phyloP scores from a whole-genome alignment of 1,284 basidiomycete species.

The Ganoderma lucidum region DNA sequence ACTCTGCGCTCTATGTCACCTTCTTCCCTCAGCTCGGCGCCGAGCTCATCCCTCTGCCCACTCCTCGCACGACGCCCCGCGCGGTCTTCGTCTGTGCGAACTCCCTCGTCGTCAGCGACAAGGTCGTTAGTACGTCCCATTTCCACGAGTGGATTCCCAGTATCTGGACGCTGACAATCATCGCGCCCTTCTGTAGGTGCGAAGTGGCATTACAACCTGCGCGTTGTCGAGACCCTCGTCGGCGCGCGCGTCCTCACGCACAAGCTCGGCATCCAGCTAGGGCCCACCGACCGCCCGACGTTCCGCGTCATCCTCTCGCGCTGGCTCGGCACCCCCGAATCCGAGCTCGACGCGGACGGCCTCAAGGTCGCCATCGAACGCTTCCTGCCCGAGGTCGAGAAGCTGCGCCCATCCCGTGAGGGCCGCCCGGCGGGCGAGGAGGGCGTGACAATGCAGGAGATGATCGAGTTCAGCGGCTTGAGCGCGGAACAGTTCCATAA shows the following conservation, averaged over 20 bases:
- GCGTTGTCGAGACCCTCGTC: constrained; percentile 86
- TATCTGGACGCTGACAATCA: background rate
- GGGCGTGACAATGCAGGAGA: constrained; percentile 75
- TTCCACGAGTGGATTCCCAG: background rate
- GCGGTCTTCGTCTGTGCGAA: constrained; percentile 85
- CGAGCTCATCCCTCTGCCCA: constrained; percentile 67
- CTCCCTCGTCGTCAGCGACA: constrained; percentile 86
- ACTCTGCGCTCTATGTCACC: constrained; percentile 79
- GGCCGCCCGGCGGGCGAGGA: constrained; percentile 47
- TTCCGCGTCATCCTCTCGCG: constrained; percentile 55
- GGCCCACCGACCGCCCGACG: constrained; percentile 49
- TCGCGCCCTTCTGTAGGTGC: constrained; percentile 50
- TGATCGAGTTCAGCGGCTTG: constrained; percentile 74
- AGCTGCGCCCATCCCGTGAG: constrained; percentile 52
- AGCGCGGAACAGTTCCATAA: constrained; percentile 62
- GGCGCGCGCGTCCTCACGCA: constrained; percentile 77
- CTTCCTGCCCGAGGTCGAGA: constrained; percentile 59
- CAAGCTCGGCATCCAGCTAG: constrained; percentile 56
- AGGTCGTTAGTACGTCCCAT: constrained; percentile 56
- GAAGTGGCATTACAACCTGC: constrained; percentile 84
- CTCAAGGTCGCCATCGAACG: constrained; percentile 57
- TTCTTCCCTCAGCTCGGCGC: constrained; percentile 83
- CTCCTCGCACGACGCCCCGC: constrained; percentile 47
- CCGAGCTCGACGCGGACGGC: constrained; percentile 49
- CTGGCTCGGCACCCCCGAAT: constrained; percentile 58